Base-by-base conservation (phyloP, 331 rosid species). In the Dryas integrifolia region DNA sequence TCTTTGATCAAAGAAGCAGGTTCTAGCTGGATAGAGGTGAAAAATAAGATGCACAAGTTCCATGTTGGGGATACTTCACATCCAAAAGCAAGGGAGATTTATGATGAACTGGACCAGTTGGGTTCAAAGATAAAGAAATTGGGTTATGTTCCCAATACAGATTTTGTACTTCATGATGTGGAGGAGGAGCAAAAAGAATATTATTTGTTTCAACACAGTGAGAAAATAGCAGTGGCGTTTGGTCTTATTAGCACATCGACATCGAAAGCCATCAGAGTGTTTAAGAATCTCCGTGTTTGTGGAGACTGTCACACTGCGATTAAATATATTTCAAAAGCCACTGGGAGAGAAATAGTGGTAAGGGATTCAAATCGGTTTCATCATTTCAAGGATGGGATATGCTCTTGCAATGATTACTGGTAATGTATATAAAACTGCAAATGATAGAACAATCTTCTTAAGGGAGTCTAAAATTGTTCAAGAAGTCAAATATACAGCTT, bases 351-450 rank as follows among this genome's bases (percentile, higher is more conserved):
- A 50, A 76, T 69, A 76, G 80, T 76, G 56, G 70, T 69, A 46
- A 76, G 80, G 26, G 80, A 76, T 60, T 76, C 75, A 69, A 69
- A 76, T 46, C 55, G 65, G 71, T 76, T 76, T 76, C 80, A 76
- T 76, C 80, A 69, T 35, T 50, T 76, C 13, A 69, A 60, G 75
- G 69, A 61, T 13, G 70, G 65, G 40, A 61, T 24, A 68, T 76
- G 80, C 41, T 76, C 80, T 64, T 76, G 80, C 70, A 69, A 68
- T 3, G 75, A 76, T 52, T 69, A 69, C 74, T 69, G 80, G 80
- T 60, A 67, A 76, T 21, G 18, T 3, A 68, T 16, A 68, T 69
- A 59, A 44, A 26, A 51, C 50, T 62, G 49, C 9, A 35, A 30
- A 67, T 35, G 59, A 49, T 14, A 50, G 58, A 66, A 13, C 3